Conservation (phyloP, 192 early-diverging fungal genomes). For the Rhizoclosmatium sp. region DNA sequence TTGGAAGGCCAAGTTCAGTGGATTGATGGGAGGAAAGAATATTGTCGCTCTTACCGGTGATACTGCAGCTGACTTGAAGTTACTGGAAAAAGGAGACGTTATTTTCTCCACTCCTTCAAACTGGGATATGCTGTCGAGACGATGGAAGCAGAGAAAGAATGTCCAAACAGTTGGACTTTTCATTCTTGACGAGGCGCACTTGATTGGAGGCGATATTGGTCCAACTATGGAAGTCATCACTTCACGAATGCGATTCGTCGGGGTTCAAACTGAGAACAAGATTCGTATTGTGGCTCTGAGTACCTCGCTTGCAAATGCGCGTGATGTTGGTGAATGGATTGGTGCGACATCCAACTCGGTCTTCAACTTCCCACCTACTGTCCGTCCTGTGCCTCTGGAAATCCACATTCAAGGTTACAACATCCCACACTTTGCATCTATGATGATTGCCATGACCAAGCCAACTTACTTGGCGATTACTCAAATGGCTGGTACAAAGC, state of each 20-base stretch:
- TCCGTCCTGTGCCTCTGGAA: conserved; percentile 93
- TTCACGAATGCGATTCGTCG: conserved; percentile 93
- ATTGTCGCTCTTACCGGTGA: conserved; percentile 92
- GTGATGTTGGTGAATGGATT: conserved; percentile 98
- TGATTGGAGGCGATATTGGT: conserved; percentile 90
- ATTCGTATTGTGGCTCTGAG: conserved; percentile 94
- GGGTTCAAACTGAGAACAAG: conserved; percentile 74
- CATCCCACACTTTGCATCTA: conserved; percentile 91
- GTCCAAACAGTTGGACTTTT: conserved; percentile 90
- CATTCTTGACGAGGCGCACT: conserved; percentile 93
- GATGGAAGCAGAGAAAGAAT: conserved; percentile 95
- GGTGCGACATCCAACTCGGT: conserved; percentile 76
- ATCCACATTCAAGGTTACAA: conserved; percentile 93
- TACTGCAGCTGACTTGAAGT: conserved; percentile 85
- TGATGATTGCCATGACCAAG: conserved; percentile 94
- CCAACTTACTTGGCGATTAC: conserved; percentile 83
- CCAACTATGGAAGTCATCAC: conserved; percentile 94
- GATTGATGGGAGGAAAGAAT: conserved; percentile 84
- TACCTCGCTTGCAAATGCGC: conserved; percentile 93
- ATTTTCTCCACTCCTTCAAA: conserved; percentile 87
- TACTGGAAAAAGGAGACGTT: conserved; percentile 91
- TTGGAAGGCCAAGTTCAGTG: conserved; percentile 85
- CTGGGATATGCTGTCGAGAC: conserved; percentile 94
- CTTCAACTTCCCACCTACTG: conserved; percentile 96
- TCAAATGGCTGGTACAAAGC: conserved; percentile 61